Evolutionary conservation across 1,284 basidiomycete species (phyloP), one percentile per base, ranked within the genome.

Genomic region (Phellinidium pouzarii): DNA sequence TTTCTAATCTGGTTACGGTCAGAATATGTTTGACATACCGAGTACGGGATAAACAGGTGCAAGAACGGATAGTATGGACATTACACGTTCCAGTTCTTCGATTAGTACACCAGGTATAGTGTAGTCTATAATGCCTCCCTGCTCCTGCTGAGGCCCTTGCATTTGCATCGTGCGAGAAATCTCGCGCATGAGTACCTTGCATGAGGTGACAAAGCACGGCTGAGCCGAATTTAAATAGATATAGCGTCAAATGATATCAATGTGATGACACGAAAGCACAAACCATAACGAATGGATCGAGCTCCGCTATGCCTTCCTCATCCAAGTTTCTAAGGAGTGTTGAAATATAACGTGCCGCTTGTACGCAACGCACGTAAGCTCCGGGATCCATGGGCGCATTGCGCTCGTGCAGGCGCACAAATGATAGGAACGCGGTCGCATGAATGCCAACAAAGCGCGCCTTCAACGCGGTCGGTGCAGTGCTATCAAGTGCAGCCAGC

Each of bases 331-430:
- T 38, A 14, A 46, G 50, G 36, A 52, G 43, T 38, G 43, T 48
- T 11, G 54, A 40, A n/a, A 55, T 52, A 40, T 51, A 52, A 19
- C 54, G 44, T 5, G 54, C 49, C n/a, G 54, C 54, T 41, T 55
- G 54, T 0, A 55, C 47, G 43, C 54, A 55, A 17, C 54, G 43
- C 12, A 26, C 25, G 40, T 55, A 55, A 17, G 54, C 49, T 12
- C 54, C 27, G 7, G 17, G 7, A 38, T 55, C 54, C 6, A 17
- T 40, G 23, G 44, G 50, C 22, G 54, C 49, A 14, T 50, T 44
- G 4, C 22, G 14, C 27, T 55, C 54, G 19, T 55, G 54, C 22
- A 55, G 29, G 19, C 44, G 44, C 14, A 55, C 45, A 34, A 55
- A 52, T 4, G 54, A 34, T 17, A 48, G 46, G 31, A 52, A 55